These are phyloP conservation scores for Hypoxylon sp. DNA, from an alignment of 2,329 filamentous ascomycete genomes.

Conservation along the genomic window DNA sequence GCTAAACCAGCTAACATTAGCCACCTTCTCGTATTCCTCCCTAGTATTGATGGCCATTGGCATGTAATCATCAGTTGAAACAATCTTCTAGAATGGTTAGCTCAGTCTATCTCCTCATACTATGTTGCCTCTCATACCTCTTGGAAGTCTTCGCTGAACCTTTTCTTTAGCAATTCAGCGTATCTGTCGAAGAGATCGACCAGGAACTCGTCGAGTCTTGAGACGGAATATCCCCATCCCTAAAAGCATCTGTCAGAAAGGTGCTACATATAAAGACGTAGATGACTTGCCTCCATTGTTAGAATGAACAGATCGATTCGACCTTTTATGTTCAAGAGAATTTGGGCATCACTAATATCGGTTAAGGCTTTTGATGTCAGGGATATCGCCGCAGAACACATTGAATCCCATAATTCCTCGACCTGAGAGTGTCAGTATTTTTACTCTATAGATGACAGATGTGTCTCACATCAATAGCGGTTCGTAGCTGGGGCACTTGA, in stretches of 20 bases:
- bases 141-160: conserved; percentile 96
- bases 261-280: no score
- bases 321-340: conserved; percentile 93
- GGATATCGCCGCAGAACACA: conserved; percentile 89
- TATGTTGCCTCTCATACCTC: conserved; percentile 69
- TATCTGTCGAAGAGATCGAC: conserved; percentile 95
- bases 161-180: conserved; percentile 87
- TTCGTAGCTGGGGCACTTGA: conserved; percentile 85
- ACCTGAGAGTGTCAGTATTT: conserved; percentile 68
- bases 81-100: conserved; percentile 64
- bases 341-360: conserved; percentile 88
- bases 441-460: not conserved
- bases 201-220: conserved; percentile 84
- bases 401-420: conserved; percentile 98
- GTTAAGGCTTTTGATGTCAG: conserved; percentile 85
- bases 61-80: conserved; percentile 99
- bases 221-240: conserved; percentile 91
- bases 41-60: conserved; percentile 94
- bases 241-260: conserved; percentile 54
- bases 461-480: conserved; percentile 79
- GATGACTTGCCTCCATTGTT: conserved; percentile 85
- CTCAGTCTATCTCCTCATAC: conserved; percentile 1
- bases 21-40: conserved; percentile 95
- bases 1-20: conserved; percentile 96
- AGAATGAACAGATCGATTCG: conserved; percentile 95